A percentile compares a stretch with the other conserved stretches of the same genome.
Evolutionary conservation across 148 eudicot species (phyloP).

Genomic region (Rhododendron kiyosumense): DNA sequence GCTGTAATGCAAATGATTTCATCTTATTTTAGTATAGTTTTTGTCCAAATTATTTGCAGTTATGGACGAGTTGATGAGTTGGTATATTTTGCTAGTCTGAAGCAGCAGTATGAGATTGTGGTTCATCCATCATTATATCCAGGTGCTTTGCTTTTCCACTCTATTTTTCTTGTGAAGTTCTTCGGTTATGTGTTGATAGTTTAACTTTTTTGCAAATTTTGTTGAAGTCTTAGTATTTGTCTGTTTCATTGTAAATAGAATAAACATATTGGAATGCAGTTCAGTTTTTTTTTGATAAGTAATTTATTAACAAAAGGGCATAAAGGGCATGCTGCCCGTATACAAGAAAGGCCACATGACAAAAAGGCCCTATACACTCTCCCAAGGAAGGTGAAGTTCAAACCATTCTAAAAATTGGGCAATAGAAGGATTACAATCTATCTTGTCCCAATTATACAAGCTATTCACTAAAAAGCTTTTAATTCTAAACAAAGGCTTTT

Average conservation of each 20-base stretch:
- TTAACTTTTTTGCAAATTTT: constrained; percentile 16
- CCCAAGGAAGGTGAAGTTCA: no score
- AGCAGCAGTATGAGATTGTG: constrained; percentile 88
- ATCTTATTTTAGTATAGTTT: neutral
- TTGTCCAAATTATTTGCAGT: constrained; percentile 46
- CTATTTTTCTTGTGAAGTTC: neutral
- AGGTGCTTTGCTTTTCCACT: constrained; percentile 44
- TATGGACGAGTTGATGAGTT: constrained; percentile 92
- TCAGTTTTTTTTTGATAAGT: no score
- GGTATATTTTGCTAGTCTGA: constrained; percentile 91
- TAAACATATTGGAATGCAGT: neutral
- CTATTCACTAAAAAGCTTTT: no score
- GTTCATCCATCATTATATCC: constrained; percentile 92
- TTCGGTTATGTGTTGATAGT: neutral
- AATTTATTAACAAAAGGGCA: no score
- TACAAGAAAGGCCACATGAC: no score
- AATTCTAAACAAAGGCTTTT: no score
- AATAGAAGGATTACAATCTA: no score
- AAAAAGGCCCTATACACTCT: no score
- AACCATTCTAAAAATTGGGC: no score
- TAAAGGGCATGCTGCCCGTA: no score
- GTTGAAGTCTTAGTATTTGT: neutral
- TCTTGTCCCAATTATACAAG: no score
- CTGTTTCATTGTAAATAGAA: neutral
- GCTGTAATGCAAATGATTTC: neutral